These are phyloP conservation scores for Fusarium brachygibbosum DNA, from an alignment of 2,329 filamentous ascomycete genomes.

Conservation along the genomic window DNA sequence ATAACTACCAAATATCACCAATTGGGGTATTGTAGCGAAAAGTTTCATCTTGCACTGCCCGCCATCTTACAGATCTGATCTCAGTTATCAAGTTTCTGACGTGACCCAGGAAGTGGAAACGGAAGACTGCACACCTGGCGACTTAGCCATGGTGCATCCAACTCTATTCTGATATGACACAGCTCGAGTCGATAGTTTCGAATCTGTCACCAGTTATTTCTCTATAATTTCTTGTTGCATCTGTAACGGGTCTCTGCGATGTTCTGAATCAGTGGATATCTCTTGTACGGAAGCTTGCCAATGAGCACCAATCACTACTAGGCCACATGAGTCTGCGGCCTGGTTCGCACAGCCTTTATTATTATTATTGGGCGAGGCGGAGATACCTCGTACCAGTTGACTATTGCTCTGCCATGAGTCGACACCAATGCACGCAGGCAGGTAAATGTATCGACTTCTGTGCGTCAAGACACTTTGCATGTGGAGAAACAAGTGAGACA, in stretches of 20 bases:
- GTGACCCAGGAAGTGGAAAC: conserved; percentile 24
- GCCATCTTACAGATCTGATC: conserved; percentile 7
- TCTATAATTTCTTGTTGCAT: conserved; percentile 8
- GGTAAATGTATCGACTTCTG: conserved; percentile 18
- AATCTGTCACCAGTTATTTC: conserved; percentile 4
- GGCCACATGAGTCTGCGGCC: conserved; percentile 39
- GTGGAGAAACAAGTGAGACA: conserved; percentile 35
- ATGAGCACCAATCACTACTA: conserved; percentile 17
- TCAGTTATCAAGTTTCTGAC: conserved; percentile 33
- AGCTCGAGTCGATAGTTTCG: conserved; percentile 4
- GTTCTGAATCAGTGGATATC: conserved; percentile 11
- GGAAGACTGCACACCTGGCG: conserved; percentile 27
- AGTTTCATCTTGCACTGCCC: conserved; percentile 34
- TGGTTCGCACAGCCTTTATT: conserved; percentile 37
- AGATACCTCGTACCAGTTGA: conserved; percentile 33
- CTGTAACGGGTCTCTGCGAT: conserved; percentile 18
- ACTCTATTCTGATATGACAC: conserved; percentile 6
- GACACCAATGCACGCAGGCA: conserved; percentile 14
- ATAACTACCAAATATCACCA: conserved; percentile 23
- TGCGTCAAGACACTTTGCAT: conserved; percentile 10
- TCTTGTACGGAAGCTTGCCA: conserved; percentile 14
- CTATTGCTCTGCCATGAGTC: conserved; percentile 30
- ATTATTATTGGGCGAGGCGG: conserved; percentile 20
- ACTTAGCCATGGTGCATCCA: conserved; percentile 1
- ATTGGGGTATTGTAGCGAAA: conserved; percentile 3